phyloP scores from a whole-genome alignment of 2,329 filamentous ascomycete species.

The Aspergillus novoparasiticus region DNA sequence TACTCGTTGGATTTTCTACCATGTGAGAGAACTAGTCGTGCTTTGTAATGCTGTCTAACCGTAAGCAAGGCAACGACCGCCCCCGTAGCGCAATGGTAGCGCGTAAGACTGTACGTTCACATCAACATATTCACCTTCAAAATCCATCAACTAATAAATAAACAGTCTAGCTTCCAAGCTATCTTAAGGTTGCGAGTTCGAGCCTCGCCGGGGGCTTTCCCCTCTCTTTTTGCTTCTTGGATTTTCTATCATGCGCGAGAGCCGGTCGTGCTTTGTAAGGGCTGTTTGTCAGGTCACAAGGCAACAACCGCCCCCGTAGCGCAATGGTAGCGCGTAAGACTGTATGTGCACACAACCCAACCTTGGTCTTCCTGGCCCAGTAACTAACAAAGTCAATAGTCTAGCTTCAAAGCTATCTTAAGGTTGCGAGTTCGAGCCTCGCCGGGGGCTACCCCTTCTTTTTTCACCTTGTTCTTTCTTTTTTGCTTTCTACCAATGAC shows the following conservation, averaged over 20 bases:
- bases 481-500: no score
- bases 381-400: neutral
- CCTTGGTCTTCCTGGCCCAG: no score
- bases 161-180: neutral
- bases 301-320: no score
- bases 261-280: no score
- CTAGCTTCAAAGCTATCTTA: neutral
- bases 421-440: neutral
- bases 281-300: rapidly evolving
- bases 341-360: neutral
- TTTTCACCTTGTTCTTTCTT: no score
- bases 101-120: neutral
- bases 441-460: neutral
- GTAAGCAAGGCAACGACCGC: rapidly evolving
- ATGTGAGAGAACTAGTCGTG: no score
- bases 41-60: no score
- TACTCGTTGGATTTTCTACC: no score
- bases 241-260: no score
- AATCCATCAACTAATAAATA: no score
- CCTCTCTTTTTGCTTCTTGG: neutral
- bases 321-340: neutral
- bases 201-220: neutral
- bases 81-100: neutral
- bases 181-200: neutral
- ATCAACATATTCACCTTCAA: no score